These are phyloP conservation scores for Arthrinium phaeospermum DNA, from an alignment of 2,329 filamentous ascomycete species.

Conservation along the genomic window DNA sequence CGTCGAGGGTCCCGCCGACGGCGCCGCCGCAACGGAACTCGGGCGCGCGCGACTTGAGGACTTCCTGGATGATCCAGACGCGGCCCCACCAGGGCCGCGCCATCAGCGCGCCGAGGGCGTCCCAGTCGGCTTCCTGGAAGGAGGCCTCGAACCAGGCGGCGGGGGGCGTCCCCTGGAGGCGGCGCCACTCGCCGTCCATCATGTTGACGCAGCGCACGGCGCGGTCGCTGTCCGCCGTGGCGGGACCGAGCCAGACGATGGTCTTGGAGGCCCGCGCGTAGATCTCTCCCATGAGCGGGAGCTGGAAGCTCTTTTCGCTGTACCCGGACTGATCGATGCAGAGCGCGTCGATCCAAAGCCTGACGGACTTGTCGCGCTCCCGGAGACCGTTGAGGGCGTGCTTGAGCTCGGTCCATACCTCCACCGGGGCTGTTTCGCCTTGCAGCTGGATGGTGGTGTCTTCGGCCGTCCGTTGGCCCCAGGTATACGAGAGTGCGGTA, in stretches of 20 bases:
- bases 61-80: conserved; percentile 15
- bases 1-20: neutral
- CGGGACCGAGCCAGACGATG: conserved; percentile 20
- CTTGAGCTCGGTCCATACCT: neutral
- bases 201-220: neutral
- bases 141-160: neutral
- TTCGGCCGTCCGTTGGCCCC: neutral
- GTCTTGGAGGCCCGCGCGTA: conserved; percentile 17
- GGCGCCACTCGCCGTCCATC: neutral
- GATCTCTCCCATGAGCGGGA: conserved; percentile 24
- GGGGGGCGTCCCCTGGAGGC: neutral
- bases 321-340: conserved; percentile 25
- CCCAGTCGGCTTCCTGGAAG: neutral
- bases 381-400: neutral
- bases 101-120: neutral
- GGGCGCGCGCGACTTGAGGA: neutral
- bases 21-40: neutral
- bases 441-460: neutral
- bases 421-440: neutral
- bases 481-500: conserved; percentile 10
- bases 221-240: neutral
- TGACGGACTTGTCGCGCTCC: neutral
- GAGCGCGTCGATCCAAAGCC: conserved; percentile 26
- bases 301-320: conserved; percentile 19
- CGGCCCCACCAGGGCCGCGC: neutral